Base-by-base conservation (phyloP, 2,329 filamentous ascomycete species). In the Mollisiaceae sp. region DNA sequence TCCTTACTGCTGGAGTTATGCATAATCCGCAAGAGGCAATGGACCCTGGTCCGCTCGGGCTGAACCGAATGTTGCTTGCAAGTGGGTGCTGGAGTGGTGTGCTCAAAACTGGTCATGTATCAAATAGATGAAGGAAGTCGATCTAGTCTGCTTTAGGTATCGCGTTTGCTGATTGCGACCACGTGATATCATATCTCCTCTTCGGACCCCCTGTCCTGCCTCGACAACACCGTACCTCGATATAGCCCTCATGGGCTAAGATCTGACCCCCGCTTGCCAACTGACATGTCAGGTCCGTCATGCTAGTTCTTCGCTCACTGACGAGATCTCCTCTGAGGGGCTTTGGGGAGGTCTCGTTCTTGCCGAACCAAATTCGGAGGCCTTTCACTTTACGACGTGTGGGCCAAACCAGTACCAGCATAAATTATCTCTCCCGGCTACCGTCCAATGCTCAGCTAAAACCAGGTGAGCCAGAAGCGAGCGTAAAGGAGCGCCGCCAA, bases 61-160 rank as follows among this genome's bases (percentile, higher is more conserved):
- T 39, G 41, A 35, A 38, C 62, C 45, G 52, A 52, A 61, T 36
- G 55, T 20, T 62, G 54, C 38, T 58, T 55, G 20, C 35, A 62
- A 50, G 36, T 22, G 36, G 43, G 41, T 24, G 18, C 15, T 22
- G 22, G 54, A 52, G 32, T 62, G 57, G 50, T 41, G 18, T 20
- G 32, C 35, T 36, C 57, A 50, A 69, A 60, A 66, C 66, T 55
- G 36, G 39, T 52, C 18, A 52, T 64, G 69, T 71, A 65, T 70
- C 68, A 70, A 59, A 62, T 70, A 69, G 57, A 68, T 67, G 64
- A 52, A 47, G 4, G 64, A 52, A 47, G 4, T 38, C 39, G 32
- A 35, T 3, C 32, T 39, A 38, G 18, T 39, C 55, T 22, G 14
- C 50, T 54, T 54, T n/a, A 3, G 27, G 50, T 20, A 22, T 22